Evolutionary conservation across 2,329 filamentous ascomycete species (phyloP).

Genomic region (Apiospora hydei): DNA sequence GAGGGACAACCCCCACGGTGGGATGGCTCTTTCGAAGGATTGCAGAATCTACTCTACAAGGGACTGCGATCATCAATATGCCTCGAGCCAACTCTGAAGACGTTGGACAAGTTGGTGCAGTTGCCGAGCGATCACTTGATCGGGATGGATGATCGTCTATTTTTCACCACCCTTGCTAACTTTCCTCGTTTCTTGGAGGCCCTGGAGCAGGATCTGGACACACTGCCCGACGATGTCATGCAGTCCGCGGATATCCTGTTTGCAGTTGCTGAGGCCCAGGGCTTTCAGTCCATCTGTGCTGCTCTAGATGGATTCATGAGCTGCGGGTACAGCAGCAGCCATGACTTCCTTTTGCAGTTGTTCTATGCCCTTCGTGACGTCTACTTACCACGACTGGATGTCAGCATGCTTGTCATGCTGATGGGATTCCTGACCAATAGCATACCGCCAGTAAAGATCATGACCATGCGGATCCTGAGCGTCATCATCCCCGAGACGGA

Average conservation of each 20-base stretch:
- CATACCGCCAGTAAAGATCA: slow-evolving; percentile 87
- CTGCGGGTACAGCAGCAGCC: slow-evolving; percentile 69
- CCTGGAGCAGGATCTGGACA: slow-evolving; percentile 69
- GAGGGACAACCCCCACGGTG: slow-evolving; percentile 85
- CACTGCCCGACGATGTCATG: slow-evolving; percentile 61
- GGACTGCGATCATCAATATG: slow-evolving; percentile 87
- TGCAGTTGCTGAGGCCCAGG: slow-evolving; percentile 75
- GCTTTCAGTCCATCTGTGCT: slow-evolving; percentile 70
- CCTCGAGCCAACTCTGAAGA: slow-evolving; percentile 77
- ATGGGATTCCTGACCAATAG: slow-evolving; percentile 92
- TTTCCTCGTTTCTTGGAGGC: slow-evolving; percentile 84
- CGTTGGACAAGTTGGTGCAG: slow-evolving; percentile 79
- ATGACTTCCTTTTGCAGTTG: slow-evolving; percentile 79
- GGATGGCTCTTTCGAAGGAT: slow-evolving; percentile 87
- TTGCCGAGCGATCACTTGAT: slow-evolving; percentile 82
- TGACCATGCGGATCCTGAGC: slow-evolving; percentile 90
- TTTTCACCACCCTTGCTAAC: slow-evolving; percentile 91
- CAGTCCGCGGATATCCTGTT: slow-evolving; percentile 74
- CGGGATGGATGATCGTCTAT: slow-evolving; percentile 80
- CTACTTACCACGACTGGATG: slow-evolving; percentile 84
- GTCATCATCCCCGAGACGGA: slow-evolving; percentile 88
- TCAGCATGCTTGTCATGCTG: slow-evolving; percentile 85
- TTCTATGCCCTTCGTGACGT: slow-evolving; percentile 76
- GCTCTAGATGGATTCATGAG: slow-evolving; percentile 75
- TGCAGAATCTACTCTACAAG: slow-evolving; percentile 89